Evolutionary conservation across 768 basidiomycete species (phyloP).

Genomic region (Brasilioporus rufonigricans): DNA sequence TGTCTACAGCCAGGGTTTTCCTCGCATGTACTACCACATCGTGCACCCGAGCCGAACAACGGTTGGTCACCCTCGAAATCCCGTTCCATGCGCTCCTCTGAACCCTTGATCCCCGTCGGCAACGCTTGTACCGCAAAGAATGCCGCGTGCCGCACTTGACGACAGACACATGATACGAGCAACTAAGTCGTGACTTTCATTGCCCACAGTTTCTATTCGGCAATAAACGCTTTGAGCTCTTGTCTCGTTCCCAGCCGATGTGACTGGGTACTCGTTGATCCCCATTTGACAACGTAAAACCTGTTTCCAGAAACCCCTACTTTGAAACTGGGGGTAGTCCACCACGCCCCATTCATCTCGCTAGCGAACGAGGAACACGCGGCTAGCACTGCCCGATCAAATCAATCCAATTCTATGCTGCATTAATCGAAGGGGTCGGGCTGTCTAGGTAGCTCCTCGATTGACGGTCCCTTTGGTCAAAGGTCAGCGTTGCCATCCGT

Average conservation of each 20-base stretch:
- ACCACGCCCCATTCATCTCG: not conserved
- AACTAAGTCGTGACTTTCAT: not conserved
- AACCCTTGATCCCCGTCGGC: slow-evolving; percentile 6
- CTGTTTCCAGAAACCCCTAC: not conserved
- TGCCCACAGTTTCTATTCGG: not conserved
- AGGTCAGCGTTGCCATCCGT: not conserved
- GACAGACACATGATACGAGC: not conserved
- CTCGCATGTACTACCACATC: not conserved
- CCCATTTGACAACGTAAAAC: slow-evolving; percentile 7
- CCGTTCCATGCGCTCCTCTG: slow-evolving; percentile 3
- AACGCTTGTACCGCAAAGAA: not conserved
- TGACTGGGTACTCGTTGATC: not conserved
- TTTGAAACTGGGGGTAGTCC: slow-evolving; percentile 7
- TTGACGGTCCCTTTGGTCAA: not conserved
- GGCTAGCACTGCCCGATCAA: slow-evolving; percentile 1
- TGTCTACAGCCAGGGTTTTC: not conserved
- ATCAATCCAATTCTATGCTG: not conserved
- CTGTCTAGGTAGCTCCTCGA: not conserved
- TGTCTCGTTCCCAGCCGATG: not conserved
- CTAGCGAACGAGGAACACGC: not conserved
- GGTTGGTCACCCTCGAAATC: not conserved
- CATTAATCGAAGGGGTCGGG: not conserved
- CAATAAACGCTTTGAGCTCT: not conserved
- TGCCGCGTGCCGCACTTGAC: not conserved
- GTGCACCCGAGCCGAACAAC: not conserved